Base-by-base conservation (phyloP, 1,284 basidiomycete species). In the Amylostereum areolatum region DNA sequence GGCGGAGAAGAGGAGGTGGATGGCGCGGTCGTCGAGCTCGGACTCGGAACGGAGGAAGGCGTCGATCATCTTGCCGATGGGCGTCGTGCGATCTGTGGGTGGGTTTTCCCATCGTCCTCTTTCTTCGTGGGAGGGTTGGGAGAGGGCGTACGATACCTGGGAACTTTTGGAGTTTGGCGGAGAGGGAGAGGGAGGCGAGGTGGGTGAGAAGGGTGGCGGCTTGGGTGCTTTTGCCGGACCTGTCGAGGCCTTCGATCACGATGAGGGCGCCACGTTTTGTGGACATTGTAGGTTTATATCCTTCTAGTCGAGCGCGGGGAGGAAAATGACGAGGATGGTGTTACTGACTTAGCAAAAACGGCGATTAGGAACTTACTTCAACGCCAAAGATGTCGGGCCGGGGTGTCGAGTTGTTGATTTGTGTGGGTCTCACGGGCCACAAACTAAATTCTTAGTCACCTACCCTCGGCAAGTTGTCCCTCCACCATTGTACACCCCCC, bases 1-100 rank as follows among this genome's bases (percentile, higher is more conserved):
- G 1, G 95, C 96, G 44, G 92, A 88, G 73, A 99, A 99, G 49
- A 99, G 80, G 1, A 98, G 80, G 63, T 99, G 96, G 49, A 99
- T 86, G 2, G 89, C 89, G 56, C 78, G 87, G 69, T 98, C 93
- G 65, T 97, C 92, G 47, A 98, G 75, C 25, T 98, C 92, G 7
- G 85, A 78, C 51, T 87, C 69, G 18, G 86, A 89, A 48, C 81
- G 83, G 50, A 99, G 75, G 68, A 99, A 99, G 9, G 85, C 78
- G 66, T 99, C 87, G 62, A 99, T 97, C 85, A 96, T 91, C 60
- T 85, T 77, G 6, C 96, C 96, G 48, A 95, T 97, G 1, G 88
- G 66, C 1, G 96, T 97, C 2, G 91, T 92, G 36, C 97, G 80
- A 66, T 98, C 96, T 97, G 62, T 18, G 18, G 18, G 18, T 18